Base-by-base conservation (phyloP, 495 filamentous ascomycete genomes). In the Talaromyces stipitatus region DNA sequence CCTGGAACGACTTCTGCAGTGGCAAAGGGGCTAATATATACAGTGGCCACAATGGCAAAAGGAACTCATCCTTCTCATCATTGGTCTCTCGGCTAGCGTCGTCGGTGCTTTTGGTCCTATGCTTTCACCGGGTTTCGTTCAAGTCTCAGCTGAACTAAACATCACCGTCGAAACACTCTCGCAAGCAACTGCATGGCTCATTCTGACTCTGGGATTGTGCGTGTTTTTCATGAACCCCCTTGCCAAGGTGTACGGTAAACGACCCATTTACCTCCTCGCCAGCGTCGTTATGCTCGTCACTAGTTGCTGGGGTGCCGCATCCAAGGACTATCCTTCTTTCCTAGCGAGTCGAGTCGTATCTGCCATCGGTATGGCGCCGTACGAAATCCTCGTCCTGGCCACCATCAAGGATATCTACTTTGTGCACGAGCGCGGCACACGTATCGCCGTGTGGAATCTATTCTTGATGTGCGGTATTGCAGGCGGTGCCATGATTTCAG, bases 371-470 rank as follows among this genome's bases (percentile, higher is more conserved):
- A 29, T 58, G 10, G 80, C 78, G 7, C 76, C 79, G 11, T 78
- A 74, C 11, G 80, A 83, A 64, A 74, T 71, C 1, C 71, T 82
- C 30, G 74, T 73, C 0, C 76, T 73, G 8, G 68, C 75, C 12
- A 77, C 78, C 0, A 78, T 82, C 30, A 72, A 75, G n/a, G 81
- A 84, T 58, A 64, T 81, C 27, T 84, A 81, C 63, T 84, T 81
- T 61, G 63, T 84, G 12, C 80, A 84, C 59, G 76, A 84, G 58
- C 69, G 81, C 11, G 81, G 78, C n/a, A 70, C 69, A 2, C 62
- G 80, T 20, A 68, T 73, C 33, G 66, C 71, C 3, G 61, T 78
- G 11, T 82, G 80, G 61, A 75, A 67, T 11, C 63, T 70, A 11
- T 73, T 75, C 29, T 66, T 78, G 7, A 63, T 73, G 0, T 68